These are phyloP conservation scores for Dictyostelium brefeldianum DNA, from an alignment of 78 protist genomes.

Conservation along the genomic window DNA sequence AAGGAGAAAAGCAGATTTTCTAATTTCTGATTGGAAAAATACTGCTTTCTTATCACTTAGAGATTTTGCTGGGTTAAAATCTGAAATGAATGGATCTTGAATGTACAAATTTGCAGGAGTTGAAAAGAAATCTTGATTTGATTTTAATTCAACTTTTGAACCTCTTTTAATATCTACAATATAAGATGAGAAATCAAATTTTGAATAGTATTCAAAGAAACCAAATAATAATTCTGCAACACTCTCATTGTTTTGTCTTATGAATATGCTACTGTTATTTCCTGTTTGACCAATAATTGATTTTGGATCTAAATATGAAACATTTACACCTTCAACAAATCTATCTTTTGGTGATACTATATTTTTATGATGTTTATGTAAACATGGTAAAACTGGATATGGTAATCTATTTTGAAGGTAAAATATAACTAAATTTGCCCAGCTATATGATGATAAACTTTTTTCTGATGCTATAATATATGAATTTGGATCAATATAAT, in stretches of 20 bases:
- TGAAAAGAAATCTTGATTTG: background rate
- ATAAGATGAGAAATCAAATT: background rate
- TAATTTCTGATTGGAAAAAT: background rate
- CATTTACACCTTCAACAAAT: background rate
- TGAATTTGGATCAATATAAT: no score
- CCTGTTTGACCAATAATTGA: no score
- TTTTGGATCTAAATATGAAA: background rate
- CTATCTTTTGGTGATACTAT: background rate
- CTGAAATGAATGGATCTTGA: constrained; percentile 27
- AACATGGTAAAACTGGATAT: constrained; percentile 18
- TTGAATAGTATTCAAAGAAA: constrained; percentile 21
- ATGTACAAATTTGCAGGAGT: background rate
- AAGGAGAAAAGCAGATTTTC: background rate
- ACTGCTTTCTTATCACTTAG: background rate
- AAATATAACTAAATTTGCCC: constrained; percentile 22
- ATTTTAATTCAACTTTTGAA: background rate
- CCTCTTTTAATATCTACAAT: constrained; percentile 4
- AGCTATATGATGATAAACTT: constrained; percentile 29
- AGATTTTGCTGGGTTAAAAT: constrained; percentile 10
- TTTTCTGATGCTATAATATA: constrained; percentile 21
- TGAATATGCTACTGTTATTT: background rate
- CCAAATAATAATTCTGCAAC: constrained; percentile 7
- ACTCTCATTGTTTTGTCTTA: background rate
- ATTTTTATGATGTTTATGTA: background rate
- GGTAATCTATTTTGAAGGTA: constrained; percentile 29